These are phyloP conservation scores for Xylaria sp. DNA, from an alignment of 495 filamentous ascomycete genomes.

Conservation along the genomic window DNA sequence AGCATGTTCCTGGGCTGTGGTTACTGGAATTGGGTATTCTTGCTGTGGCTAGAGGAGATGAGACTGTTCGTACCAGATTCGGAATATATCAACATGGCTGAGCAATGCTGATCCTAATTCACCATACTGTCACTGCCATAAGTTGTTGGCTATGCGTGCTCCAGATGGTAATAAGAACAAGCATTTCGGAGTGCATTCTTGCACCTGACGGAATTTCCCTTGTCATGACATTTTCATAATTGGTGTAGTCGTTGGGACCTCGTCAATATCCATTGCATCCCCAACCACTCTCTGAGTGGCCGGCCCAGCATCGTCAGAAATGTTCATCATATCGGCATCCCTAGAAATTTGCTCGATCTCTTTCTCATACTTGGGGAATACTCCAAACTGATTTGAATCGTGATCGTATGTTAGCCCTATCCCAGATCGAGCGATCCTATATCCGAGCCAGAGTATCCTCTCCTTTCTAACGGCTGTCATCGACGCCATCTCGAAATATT, in stretches of 20 bases:
- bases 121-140: background rate
- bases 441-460: constrained; percentile 76
- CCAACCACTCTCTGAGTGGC: background rate
- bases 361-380: constrained; percentile 33
- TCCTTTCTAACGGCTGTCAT: constrained; percentile 70
- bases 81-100: background rate
- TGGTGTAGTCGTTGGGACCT: constrained; percentile 27
- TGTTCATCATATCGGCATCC: constrained; percentile 31
- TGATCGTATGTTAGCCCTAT: constrained; percentile 48
- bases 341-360: constrained; percentile 32
- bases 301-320: constrained; percentile 27
- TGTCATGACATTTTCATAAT: constrained; percentile 31
- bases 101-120: background rate
- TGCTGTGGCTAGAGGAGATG: background rate
- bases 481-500: constrained; percentile 71
- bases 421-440: constrained; percentile 56
- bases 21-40: background rate
- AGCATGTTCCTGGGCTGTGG: background rate
- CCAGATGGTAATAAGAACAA: background rate
- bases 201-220: background rate
- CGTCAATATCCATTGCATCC: constrained; percentile 40
- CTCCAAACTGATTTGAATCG: constrained; percentile 42
- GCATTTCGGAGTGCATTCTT: background rate
- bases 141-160: background rate
- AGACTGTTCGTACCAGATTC: background rate